Conservation (phyloP, 768 basidiomycete genomes). For the Imleria badia region DNA sequence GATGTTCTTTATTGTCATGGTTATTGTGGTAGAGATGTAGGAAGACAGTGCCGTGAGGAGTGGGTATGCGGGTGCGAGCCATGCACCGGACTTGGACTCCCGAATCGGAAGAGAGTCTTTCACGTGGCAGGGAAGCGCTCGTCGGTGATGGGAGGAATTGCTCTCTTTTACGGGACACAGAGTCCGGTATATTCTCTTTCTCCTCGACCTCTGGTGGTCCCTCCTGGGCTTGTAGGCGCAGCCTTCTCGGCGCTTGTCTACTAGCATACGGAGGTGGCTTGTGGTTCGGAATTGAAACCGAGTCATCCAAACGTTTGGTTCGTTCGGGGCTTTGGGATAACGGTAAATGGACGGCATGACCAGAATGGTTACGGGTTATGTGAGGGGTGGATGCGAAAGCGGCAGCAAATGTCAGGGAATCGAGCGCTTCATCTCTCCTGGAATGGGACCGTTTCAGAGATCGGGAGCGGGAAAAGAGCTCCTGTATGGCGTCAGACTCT, state of each 20-base stretch:
- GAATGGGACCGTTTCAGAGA: slow-evolving; percentile 38
- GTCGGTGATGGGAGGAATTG: slow-evolving; percentile 30
- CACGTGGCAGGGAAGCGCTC: slow-evolving; percentile 4
- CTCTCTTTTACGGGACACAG: slow-evolving; percentile 41
- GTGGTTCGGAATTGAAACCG: slow-evolving; percentile 36
- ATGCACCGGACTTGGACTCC: slow-evolving; percentile 81
- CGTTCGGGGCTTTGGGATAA: slow-evolving; percentile 45
- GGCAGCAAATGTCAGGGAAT: slow-evolving; percentile 77
- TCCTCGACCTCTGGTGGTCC: slow-evolving; percentile 29
- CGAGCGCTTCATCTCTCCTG: slow-evolving; percentile 70
- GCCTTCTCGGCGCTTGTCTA: slow-evolving; percentile 70
- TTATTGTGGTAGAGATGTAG: slow-evolving; percentile 95
- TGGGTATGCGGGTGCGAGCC: slow-evolving; percentile 96
- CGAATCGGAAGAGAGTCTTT: neutral
- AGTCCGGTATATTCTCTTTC: slow-evolving; percentile 57
- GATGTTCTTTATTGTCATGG: slow-evolving; percentile 89
- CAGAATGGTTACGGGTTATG: slow-evolving; percentile 82
- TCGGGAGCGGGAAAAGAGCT: slow-evolving; percentile 60
- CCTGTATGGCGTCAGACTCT: slow-evolving; percentile 60
- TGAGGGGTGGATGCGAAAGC: slow-evolving; percentile 73
- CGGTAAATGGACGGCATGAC: slow-evolving; percentile 71
- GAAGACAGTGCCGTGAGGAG: slow-evolving; percentile 90
- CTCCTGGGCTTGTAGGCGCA: slow-evolving; percentile 43
- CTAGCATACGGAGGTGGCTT: slow-evolving; percentile 64
- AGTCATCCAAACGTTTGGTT: slow-evolving; percentile 49